Base-by-base conservation (phyloP, 2,329 filamentous ascomycete genomes). In the Aspergillus fijiensis region DNA sequence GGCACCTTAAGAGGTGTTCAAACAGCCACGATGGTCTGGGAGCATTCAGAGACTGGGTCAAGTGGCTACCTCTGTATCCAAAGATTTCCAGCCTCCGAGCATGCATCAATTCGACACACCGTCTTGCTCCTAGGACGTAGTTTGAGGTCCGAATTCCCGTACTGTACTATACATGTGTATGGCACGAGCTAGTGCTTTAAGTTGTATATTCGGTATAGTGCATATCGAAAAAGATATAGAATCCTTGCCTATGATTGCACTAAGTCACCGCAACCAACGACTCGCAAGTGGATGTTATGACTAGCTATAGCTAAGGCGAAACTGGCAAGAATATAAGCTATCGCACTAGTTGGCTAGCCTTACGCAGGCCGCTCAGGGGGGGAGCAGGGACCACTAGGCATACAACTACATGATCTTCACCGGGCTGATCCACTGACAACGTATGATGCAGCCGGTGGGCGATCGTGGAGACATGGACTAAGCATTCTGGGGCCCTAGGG, bases 321-420 rank as follows among this genome's bases (percentile, higher is more conserved):
- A 31, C 51, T 55, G 42, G 42, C 49, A 21, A 54, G 31, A 31
- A 58, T 33, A 39, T 33, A 42, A 55, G 53, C 47, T 57, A 59
- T 33, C n/a, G 54, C 51, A 58, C 57, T 48, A 45, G 35, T 23
- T 55, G 49, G 51, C 42, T 57, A 62, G 29, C 35, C 60, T 57
- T 57, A 57, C 51, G 54, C 21, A 45, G 60, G 52, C 51, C 45
- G 48, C 50, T 45, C 57, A 57, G 57, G 59, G 54, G 53, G 23
- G 45, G 16, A 29, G 27, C 27, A 29, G 45, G 47, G 55, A 42
- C 52, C 23, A 55, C 14, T 16, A 16, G 14, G 33, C 33, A 35
- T 35, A 16, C 27, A 29, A 29, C 27, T 50, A 55, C 59, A 51
- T 48, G 47, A 61, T 58, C 55, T 61, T 52, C 59, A 39, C 16